Conservation (phyloP, 73 alveolate species). For the Blepharisma stoltei region DNA sequence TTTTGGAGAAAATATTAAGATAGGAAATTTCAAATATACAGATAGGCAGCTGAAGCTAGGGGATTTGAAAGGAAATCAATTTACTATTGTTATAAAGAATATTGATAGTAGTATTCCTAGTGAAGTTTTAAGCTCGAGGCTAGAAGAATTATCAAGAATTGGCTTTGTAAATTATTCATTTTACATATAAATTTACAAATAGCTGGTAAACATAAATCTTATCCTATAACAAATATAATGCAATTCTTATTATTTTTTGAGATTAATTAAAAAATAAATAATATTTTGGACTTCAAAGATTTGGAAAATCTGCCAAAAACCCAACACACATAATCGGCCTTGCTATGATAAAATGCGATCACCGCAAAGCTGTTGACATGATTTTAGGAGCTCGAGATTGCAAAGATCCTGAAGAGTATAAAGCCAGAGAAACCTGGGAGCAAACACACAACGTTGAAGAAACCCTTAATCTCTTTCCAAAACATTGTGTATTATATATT, state of each 20-base stretch:
- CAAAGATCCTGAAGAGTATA: slow-evolving; percentile 31
- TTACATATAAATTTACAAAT: no score
- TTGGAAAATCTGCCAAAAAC: slow-evolving; percentile 59
- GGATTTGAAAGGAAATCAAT: slow-evolving; percentile 91
- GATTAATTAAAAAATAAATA: no score
- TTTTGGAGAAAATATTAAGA: slow-evolving; percentile 46
- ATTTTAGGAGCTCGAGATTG: slow-evolving; percentile 26
- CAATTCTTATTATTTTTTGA: slow-evolving; percentile 89
- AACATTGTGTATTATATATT: slow-evolving; percentile 51
- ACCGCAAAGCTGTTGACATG: slow-evolving; percentile 50
- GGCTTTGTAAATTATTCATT: slow-evolving; percentile 97
- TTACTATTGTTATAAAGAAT: slow-evolving; percentile 82
- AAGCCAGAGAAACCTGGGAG: slow-evolving; percentile 38
- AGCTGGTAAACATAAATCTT: slow-evolving; percentile 93
- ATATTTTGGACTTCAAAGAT: slow-evolving; percentile 40
- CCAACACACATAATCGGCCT: slow-evolving; percentile 49
- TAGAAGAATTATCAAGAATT: slow-evolving; percentile 65
- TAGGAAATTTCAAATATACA: slow-evolving; percentile 71
- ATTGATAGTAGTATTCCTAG: slow-evolving; percentile 44
- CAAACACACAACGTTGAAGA: slow-evolving; percentile 49
- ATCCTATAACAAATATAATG: no score
- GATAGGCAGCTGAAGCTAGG: slow-evolving; percentile 88
- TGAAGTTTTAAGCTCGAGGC: slow-evolving; percentile 59
- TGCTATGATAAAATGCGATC: slow-evolving; percentile 39
- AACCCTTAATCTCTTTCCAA: slow-evolving; percentile 50